phyloP scores from a whole-genome alignment of 2,329 filamentous ascomycete species.

The Xylariaceae sp. region DNA sequence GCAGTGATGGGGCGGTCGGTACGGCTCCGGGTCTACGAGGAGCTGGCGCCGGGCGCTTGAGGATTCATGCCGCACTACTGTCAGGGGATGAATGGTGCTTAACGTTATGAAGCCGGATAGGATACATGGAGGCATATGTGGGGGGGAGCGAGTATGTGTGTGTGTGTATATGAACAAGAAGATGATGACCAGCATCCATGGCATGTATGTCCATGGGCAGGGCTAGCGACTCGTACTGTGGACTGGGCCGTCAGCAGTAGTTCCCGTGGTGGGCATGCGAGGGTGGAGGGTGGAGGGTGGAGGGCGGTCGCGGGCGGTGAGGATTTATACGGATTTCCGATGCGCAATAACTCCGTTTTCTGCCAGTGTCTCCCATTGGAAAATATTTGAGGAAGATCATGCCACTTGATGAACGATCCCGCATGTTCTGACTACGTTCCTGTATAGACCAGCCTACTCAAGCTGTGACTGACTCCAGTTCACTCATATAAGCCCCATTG shows the following conservation, averaged over 20 bases:
- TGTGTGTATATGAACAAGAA: too few relatives aligned
- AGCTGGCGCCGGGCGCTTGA: conserved; percentile 10
- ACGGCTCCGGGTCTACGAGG: conserved; percentile 5
- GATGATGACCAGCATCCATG: too few relatives aligned
- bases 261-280: too few relatives aligned
- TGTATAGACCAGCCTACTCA: conserved; percentile 1
- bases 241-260: too few relatives aligned
- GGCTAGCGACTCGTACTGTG: too few relatives aligned
- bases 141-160: too few relatives aligned
- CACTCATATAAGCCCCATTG: conserved; percentile 16
- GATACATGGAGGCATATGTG: too few relatives aligned
- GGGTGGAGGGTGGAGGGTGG: conserved; percentile 6
- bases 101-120: too few relatives aligned
- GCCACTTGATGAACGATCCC: conserved; percentile 5
- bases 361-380: conserved; percentile 8
- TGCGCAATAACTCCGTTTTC: conserved; percentile 14
- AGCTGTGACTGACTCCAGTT: too few relatives aligned
- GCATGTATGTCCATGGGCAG: too few relatives aligned
- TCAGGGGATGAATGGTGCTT: too few relatives aligned
- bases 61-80: conserved; percentile 3
- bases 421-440: neutral
- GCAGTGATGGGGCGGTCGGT: conserved; percentile 1
- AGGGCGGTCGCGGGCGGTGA: conserved; percentile 18
- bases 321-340: conserved; percentile 10
- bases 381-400: conserved; percentile 10